These are phyloP conservation scores for Bipolaris cookei DNA, from an alignment of 2,329 filamentous ascomycete species.

Conservation along the genomic window DNA sequence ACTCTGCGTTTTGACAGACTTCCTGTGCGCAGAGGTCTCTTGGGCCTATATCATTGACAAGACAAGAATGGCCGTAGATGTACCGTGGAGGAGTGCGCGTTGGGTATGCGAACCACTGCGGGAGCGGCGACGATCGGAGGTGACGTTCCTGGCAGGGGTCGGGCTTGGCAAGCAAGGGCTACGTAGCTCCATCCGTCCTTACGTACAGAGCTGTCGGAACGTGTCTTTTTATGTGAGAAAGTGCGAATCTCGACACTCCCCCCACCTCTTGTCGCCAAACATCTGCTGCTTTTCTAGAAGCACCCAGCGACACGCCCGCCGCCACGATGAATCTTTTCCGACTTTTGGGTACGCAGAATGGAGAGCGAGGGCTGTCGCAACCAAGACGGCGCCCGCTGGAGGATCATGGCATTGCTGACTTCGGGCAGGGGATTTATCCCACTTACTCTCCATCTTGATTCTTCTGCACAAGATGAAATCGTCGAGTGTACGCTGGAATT, in stretches of 20 bases:
- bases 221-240: constrained; percentile 46
- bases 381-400: not conserved
- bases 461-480: constrained; percentile 93
- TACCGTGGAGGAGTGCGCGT: not conserved
- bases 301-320: constrained; percentile 30
- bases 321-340: constrained; percentile 73
- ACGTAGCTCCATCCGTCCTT: constrained; percentile 28
- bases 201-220: constrained; percentile 39
- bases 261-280: constrained; percentile 24
- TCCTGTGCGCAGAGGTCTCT: not conserved
- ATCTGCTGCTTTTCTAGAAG: constrained; percentile 20
- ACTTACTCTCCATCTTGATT: constrained; percentile 92
- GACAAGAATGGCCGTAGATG: not conserved
- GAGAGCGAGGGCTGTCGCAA: not conserved
- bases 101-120: constrained; percentile 9
- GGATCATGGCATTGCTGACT: constrained; percentile 36
- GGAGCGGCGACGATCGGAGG: constrained; percentile 24
- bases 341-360: constrained; percentile 62
- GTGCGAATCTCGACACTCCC: constrained; percentile 12
- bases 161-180: constrained; percentile 43
- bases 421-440: constrained; percentile 83
- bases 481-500: constrained; percentile 72
- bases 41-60: not conserved
- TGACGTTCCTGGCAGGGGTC: constrained; percentile 29
- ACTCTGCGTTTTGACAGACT: not conserved